Evolutionary conservation across 1,284 basidiomycete genomes (phyloP), one percentile per base, ranked within the genome.

Genomic region (Trichosporon faecale): DNA sequence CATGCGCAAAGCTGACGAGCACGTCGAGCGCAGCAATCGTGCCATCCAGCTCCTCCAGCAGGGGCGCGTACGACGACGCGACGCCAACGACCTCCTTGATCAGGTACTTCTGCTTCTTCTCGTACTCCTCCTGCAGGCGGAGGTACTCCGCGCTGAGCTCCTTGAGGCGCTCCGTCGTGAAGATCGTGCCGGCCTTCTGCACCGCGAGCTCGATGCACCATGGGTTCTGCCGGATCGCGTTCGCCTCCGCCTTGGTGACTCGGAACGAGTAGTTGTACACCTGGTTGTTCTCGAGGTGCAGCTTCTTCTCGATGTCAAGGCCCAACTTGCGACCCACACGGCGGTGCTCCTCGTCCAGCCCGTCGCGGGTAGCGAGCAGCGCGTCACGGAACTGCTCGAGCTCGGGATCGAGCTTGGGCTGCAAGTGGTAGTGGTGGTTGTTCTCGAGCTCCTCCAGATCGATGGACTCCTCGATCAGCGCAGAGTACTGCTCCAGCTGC

Each of bases 391-490:
- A 85, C 65, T 87, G 86, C 71, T 90, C 88, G 29, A 99, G 86
- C 8, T 88, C 86, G 6, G 89, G 88, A 78, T 83, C 81, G 49
- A 83, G 77, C 2, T 75, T 71, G 0, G 96, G 91, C 80, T 94
- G 95, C 79, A 99, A 95, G 31, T 95, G 91, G 79, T 91, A 96
- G 27, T 61, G 57, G 76, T 92, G 92, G 84, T 98, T 94, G 85
- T 79, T 91, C 85, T 83, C 77, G 8, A 98, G 87, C 75, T 96
- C 91, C 63, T 91, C 89, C 21, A 98, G 88, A 78, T 99, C 97
- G 57, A 99, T 88, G 0, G 96, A 98, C 70, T 93, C 90, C 82
- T 98, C 94, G 2, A 99, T 95, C 91, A 99, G 95, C 76, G 95
- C 93, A 4, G 88, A 86, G 76, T 95, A 95, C 78, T 94, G 93